These are phyloP conservation scores for Candida tibetensis DNA, from an alignment of 805 yeast species.

Conservation along the genomic window DNA sequence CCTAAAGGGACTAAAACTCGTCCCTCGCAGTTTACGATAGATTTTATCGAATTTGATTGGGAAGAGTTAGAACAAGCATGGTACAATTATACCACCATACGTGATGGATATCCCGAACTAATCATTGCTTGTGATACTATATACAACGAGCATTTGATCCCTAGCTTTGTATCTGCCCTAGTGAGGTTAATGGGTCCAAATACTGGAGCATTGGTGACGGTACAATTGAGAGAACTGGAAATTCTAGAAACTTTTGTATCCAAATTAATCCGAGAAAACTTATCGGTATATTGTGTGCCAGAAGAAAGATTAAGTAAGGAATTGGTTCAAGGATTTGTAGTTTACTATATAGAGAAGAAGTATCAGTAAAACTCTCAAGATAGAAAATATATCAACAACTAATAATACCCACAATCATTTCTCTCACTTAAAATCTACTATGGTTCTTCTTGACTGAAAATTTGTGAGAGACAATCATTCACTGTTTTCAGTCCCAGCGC, in stretches of 20 bases:
- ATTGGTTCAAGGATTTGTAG: slow-evolving; percentile 43
- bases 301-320: slow-evolving; percentile 26
- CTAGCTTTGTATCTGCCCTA: slow-evolving; percentile 46
- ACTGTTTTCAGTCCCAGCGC: background rate
- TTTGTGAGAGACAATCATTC: no score
- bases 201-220: slow-evolving; percentile 39
- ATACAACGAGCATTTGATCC: slow-evolving; percentile 59
- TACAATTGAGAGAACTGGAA: slow-evolving; percentile 55
- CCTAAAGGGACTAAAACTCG: background rate
- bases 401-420: no score
- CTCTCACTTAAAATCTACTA: no score
- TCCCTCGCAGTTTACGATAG: slow-evolving; percentile 23
- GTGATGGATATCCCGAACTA: slow-evolving; percentile 35
- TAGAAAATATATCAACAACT: background rate
- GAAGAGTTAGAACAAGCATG: slow-evolving; percentile 43
- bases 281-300: slow-evolving; percentile 35
- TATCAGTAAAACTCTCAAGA: background rate
- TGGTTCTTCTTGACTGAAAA: no score
- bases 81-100: slow-evolving; percentile 15
- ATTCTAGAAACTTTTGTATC: slow-evolving; percentile 47
- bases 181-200: slow-evolving; percentile 30
- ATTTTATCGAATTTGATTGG: slow-evolving; percentile 61
- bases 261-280: slow-evolving; percentile 24
- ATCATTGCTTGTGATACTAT: slow-evolving; percentile 65
- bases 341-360: slow-evolving; percentile 30